Base-by-base conservation (phyloP, 495 filamentous ascomycete species). In the Mycothermus thermophilus region DNA sequence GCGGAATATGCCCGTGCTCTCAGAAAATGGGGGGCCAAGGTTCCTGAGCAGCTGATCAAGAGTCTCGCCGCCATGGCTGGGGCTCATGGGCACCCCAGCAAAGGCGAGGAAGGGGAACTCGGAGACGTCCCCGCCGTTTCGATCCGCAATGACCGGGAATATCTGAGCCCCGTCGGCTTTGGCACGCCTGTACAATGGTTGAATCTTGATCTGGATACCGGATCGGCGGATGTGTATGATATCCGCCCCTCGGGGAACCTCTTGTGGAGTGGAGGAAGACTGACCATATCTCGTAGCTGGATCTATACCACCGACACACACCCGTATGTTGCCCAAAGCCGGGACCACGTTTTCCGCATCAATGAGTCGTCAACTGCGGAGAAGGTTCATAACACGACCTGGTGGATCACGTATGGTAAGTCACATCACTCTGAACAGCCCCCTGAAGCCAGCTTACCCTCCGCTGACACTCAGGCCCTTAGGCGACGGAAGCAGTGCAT, bases 221-320 rank as follows among this genome's bases (percentile, higher is more conserved):
- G 79, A 1, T 83, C 78, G 12, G 62, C 75, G 16, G 81, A 85
- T 62, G 64, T 83, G 45, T 88, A 71, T 67, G 78, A 77, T 25
- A 2, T 8, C 37, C 12, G 14, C 3, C n/a, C 7, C n/a, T 6
- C 15, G 13, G 4, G 4, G 6, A 25, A 3, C 2, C 14, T 22
- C 2, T n/a, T 14, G 4, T 27, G 18, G 14, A 12, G 9, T 0
- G 12, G 0, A 17, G 3, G 19, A 1, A 30, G 13, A 26, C 19
- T 40, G 18, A 38, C 35, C 36, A 23, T 2, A 11, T 0, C 5
- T 11, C 27, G 0, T 27, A 52, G 49, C 13, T 55, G 51, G 51
- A 33, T 53, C 3, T 42, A 37, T 30, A 44, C 43, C 1, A 38
- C 49, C 12, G 47, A 51, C n/a, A 53, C 46, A 1, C 18, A 21